Percentiles rank a stretch among this genome's conserved stretches.
Conservation (phyloP, 805 yeast species). For the Starmerella apis region DNA sequence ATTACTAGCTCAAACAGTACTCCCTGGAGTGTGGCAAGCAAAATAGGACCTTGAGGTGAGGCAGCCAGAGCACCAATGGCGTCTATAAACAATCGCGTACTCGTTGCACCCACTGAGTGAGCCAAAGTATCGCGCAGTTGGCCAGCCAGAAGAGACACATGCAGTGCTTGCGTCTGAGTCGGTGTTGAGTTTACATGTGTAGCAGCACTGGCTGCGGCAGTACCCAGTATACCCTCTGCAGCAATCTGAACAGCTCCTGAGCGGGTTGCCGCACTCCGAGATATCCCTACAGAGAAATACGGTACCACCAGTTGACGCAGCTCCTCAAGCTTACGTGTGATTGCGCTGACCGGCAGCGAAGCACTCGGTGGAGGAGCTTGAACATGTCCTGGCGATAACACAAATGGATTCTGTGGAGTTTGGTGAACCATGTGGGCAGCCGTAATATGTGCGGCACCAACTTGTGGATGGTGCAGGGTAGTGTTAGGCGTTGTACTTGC, state of each 20-base stretch:
- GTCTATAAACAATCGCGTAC: slow-evolving; percentile 13
- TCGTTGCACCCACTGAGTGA: slow-evolving; percentile 11
- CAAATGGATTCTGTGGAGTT: background rate
- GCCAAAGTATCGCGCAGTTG: slow-evolving; percentile 17
- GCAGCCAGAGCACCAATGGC: slow-evolving; percentile 21
- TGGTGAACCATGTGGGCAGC: background rate
- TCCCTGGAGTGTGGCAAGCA: slow-evolving; percentile 21
- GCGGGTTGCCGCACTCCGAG: background rate
- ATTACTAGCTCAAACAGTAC: slow-evolving; percentile 18
- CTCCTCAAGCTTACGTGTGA: background rate
- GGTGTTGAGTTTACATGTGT: slow-evolving; percentile 9
- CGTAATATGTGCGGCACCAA: background rate
- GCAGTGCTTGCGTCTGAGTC: slow-evolving; percentile 3
- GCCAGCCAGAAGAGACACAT: slow-evolving; percentile 9
- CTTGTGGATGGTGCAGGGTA: background rate
- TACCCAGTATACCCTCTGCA: slow-evolving; percentile 10
- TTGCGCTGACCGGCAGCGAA: background rate
- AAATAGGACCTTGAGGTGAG: slow-evolving; percentile 19
- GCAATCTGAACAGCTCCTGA: background rate
- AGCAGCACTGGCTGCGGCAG: slow-evolving; percentile 15
- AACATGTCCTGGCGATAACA: background rate
- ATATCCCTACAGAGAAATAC: background rate
- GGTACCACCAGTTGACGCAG: background rate
- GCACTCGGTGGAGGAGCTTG: background rate
- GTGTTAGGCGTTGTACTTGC: background rate